phyloP scores from a whole-genome alignment of 805 yeast genomes.

The Barnettozyma pratensis region DNA sequence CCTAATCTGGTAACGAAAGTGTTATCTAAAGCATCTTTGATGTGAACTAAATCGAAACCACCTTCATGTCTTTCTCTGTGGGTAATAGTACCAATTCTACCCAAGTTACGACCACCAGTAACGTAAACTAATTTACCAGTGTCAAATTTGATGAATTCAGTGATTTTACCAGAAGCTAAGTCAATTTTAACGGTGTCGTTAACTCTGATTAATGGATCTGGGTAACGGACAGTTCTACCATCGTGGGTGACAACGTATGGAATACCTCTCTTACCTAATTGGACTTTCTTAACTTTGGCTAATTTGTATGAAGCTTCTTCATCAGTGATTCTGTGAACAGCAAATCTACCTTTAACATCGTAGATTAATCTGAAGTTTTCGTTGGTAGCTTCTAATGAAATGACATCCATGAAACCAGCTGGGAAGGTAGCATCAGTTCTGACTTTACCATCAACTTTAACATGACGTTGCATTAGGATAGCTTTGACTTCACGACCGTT shows the following conservation, averaged over 20 bases:
- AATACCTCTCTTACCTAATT: conserved; percentile 96
- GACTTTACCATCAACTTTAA: conserved; percentile 98
- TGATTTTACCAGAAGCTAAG: conserved; percentile 91
- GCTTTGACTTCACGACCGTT: conserved; percentile 99
- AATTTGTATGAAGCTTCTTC: conserved; percentile 98
- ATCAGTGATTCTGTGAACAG: conserved; percentile 98
- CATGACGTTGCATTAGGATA: conserved; percentile 96
- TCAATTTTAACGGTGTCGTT: conserved; percentile 98
- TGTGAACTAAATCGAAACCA: conserved; percentile 96
- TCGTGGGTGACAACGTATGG: conserved; percentile 99
- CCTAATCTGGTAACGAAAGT: conserved; percentile 90
- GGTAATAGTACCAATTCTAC: conserved; percentile 92
- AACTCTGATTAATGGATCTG: conserved; percentile 94
- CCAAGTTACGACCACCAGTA: conserved; percentile 98
- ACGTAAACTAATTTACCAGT: conserved; percentile 89
- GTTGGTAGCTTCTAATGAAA: conserved; percentile 94
- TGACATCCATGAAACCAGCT: conserved; percentile 99
- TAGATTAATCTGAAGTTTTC: conserved; percentile 99
- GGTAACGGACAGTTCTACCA: conserved; percentile 99
- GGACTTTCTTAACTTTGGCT: conserved; percentile 97
- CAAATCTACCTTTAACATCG: conserved; percentile 98
- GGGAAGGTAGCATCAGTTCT: conserved; percentile 99
- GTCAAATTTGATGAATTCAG: conserved; percentile 86
- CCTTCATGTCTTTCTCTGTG: conserved; percentile 98
- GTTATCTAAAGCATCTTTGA: conserved; percentile 93